Base-by-base conservation (phyloP, 225 moss, liverwort and hornwort genomes). In the Sphagnum contortum region DNA sequence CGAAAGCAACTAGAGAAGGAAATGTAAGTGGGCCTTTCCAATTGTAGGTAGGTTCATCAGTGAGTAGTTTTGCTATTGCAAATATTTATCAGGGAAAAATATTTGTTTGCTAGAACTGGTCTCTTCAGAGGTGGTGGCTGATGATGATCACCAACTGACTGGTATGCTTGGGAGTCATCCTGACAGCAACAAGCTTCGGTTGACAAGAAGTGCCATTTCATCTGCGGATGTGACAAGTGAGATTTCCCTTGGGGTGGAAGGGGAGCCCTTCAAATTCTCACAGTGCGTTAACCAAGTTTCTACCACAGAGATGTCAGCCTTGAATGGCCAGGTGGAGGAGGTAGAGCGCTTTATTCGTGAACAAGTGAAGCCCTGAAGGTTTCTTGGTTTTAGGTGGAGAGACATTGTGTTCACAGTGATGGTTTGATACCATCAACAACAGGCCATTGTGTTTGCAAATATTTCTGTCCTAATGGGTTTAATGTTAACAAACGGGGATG, bases 1-100 rank as follows among this genome's bases (percentile, higher is more conserved):
- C 81, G 85, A 29, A 87, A 82, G 59, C 92, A 98, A 79, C 73
- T 98, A 70, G 96, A 98, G 82, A 98, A 98, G 70, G 96, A 98
- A 74, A 72, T 98, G 94, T 94, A 74, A 80, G 89, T 74, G 29
- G 29, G 29, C 29, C 29, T 29, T 29, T 29, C 29, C 29, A 29
- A 1, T 29, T 29, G 29, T 29, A 29, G 29, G 0, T 29, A 29
- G 29, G 29, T 29, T 29, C 29, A 29, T 29, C 29, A 29, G 29
- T 29, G 29, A 29, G 29, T 29, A 29, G 29, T 29, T 29, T 29
- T 29, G 29, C 29, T 29, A 29, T 29, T 29, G 29, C 29, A 29
- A 29, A 29, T 29, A 29, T 1, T 29, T 29, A 1, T 29, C 29
- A 29, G 1, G 29, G 29, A 29, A 29, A 29, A 29, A 29, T 29